Evolutionary conservation across 2,329 filamentous ascomycete species (phyloP), one percentile per base, ranked within the genome.

Genomic region (Cladorrhinum sp.): DNA sequence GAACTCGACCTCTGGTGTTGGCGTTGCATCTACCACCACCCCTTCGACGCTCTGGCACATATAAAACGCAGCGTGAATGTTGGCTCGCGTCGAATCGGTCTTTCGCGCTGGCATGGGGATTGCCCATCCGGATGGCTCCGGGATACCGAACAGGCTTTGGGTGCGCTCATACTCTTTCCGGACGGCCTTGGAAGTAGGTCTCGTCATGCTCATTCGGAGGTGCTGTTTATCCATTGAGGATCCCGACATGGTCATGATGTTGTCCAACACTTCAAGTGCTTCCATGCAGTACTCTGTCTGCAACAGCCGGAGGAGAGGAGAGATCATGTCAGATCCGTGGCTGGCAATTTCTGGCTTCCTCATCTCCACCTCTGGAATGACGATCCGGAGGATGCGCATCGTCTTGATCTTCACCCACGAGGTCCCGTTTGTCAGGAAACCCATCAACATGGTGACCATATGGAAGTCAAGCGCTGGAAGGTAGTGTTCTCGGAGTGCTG

Each of bases 201-300:
- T 89, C 4, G 92, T 93, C 92, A 99, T 97, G 74, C 94, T 98
- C 96, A 99, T 99, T 42, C 95, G 87, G 61, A 99, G 79, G 71
- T 98, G 92, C 68, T 97, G 92, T 68, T 91, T 92, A 74, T 98
- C 95, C 83, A 96, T 92, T 1, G 94, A 90, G 30, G 90, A 92
- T 3, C 91, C 90, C 0, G 92, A 92, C 80, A 98, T 94, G 26
- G 90, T 91, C 84, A 97, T 96, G 68, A 98, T 95, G 65, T 94
- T 91, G 73, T 99, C 95, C 61, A 99, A 80, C 1, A 99, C 94
- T 66, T 92, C 87, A 9, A 99, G 79, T 10, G 95, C 95, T 70
- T 96, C 90, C 74, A 95, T 92, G 73, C 93, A 98, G 69, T 93
- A 93, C 62, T 96, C 92, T 1, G 94, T 97, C 72, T 97, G 93